Base-by-base conservation (phyloP, 75 land plant genomes). In the Cryptomeria japonica region DNA sequence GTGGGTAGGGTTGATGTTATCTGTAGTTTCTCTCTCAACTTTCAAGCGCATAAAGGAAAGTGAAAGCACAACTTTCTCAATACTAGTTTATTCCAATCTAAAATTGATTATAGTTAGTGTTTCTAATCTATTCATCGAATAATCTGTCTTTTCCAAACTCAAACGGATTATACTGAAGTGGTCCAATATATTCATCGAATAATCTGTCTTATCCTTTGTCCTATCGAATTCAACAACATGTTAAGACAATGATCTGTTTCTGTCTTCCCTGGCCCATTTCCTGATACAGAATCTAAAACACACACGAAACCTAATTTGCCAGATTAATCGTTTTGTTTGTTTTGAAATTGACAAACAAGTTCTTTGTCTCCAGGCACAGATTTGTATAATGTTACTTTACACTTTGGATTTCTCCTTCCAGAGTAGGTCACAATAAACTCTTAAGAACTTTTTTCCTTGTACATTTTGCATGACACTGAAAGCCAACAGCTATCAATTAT, bases 181-280 rank as follows among this genome's bases (percentile, higher is more conserved):
- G 4, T 18, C 19, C 22, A 5, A 39, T 15, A 28, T 79, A 51
- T 37, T 79, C 42, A 79, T 39, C 41, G 38, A 79, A 79, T 19
- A 19, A 18, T 79, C 41, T 79, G 39, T 79, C 82, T 79, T 39
- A 22, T 80, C 47, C 84, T 80, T 80, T 80, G 47, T 44, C 51
- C 32, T 0, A 28, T 80, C 25, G n/a, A 80, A 34, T 34, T 73
- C 14, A 73, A 32, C 31, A 18, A 2, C 76, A 73, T 31, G 77
- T 73, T 73, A 73, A 34, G 8, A 73, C 77, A 80, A 80, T 1
- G 15, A 5, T 28, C 12, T 80, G 83, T 42, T 32, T 80, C 47
- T 80, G 47, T 28, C 51, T 7, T 42, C n/a, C 49, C 0, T 44
- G 84, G 32, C 47, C 49, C 49, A 44, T 80, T 80, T 8, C 47